Evolutionary conservation across 768 basidiomycete genomes (phyloP), one percentile per base, ranked within the genome.

Genomic region (Amanita phalloides): DNA sequence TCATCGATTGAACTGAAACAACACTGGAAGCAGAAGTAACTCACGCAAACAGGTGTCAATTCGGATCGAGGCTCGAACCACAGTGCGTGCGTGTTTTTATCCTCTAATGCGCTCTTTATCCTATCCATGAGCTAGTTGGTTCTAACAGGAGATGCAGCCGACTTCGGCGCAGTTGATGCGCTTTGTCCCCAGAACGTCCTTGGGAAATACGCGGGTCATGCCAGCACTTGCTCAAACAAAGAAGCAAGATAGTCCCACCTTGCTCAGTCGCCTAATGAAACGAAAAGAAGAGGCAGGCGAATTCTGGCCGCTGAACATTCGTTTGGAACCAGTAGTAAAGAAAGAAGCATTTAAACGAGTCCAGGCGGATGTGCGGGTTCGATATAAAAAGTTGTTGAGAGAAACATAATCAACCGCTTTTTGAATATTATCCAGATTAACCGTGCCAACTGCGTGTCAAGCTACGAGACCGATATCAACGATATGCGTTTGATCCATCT

Each of bases 261-360:
- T 71, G 10, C 66, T 74, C 21, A 67, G 71, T 39, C 48, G 64
- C 6, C 65, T 76, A 10, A 57, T 66, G 53, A 56, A 65, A 55
- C 65, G 66, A 43, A 67, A 65, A 51, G 60, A 64, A 42, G 53
- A 56, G 14, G 64, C 68, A 26, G 71, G 69, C 6, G 56, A 62
- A 3, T 45, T 53, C 0, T 76, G 73, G 73, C 74, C 74, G 6
- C 49, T 56, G n/a, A 76, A 76, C 58, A 65, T 76, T 46, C 66
- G 73, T 28, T 64, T 76, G 38, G 74, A 76, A 55, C 71, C 68
- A 9, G 66, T 68, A 43, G 59, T 74, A 26, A 73, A 69, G 61
- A 72, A 67, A 57, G 63, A 66, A 36, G 64, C 57, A 14, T 70
- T 72, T 45, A 67, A 65, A 48, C 61, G 58, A 37, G 71, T 74